These are phyloP conservation scores for Claviceps paspali DNA, from an alignment of 2,329 filamentous ascomycete species.

Conservation along the genomic window DNA sequence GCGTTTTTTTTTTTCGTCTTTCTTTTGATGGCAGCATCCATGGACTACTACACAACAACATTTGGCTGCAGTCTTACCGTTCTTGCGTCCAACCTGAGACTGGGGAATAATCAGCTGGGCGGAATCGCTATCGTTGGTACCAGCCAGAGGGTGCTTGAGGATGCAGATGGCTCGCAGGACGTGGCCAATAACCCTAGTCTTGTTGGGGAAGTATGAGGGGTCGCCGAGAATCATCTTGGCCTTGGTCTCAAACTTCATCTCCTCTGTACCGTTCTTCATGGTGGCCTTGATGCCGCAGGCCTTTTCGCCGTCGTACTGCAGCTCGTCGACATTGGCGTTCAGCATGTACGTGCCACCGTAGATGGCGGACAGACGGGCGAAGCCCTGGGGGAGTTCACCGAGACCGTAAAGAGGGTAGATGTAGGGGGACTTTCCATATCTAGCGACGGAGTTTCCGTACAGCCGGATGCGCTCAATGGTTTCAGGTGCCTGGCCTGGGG, in stretches of 20 bases:
- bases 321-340: conserved; percentile 84
- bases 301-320: conserved; percentile 71
- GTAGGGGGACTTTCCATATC: conserved; percentile 97
- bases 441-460: conserved; percentile 93
- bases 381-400: conserved; percentile 92
- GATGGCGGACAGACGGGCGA: conserved; percentile 92
- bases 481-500: conserved; percentile 60
- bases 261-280: conserved; percentile 67
- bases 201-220: conserved; percentile 88
- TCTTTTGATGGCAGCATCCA: too few species aligned
- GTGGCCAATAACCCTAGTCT: conserved; percentile 76
- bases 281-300: conserved; percentile 94
- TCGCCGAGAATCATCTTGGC: conserved; percentile 92
- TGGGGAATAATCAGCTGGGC: conserved; percentile 94
- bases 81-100: conserved; percentile 90
- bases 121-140: conserved; percentile 79
- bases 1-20: too few species aligned
- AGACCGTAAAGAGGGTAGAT: conserved; percentile 98
- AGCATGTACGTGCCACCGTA: conserved; percentile 99
- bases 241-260: conserved; percentile 94
- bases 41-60: too few species aligned
- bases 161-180: conserved; percentile 95
- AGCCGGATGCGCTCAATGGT: conserved; percentile 83
- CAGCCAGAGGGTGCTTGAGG: conserved; percentile 83
- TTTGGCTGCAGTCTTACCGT: conserved; percentile 51